Evolutionary conservation across 305 asterid genomes (phyloP).

Genomic region (Coffea humblotiana): DNA sequence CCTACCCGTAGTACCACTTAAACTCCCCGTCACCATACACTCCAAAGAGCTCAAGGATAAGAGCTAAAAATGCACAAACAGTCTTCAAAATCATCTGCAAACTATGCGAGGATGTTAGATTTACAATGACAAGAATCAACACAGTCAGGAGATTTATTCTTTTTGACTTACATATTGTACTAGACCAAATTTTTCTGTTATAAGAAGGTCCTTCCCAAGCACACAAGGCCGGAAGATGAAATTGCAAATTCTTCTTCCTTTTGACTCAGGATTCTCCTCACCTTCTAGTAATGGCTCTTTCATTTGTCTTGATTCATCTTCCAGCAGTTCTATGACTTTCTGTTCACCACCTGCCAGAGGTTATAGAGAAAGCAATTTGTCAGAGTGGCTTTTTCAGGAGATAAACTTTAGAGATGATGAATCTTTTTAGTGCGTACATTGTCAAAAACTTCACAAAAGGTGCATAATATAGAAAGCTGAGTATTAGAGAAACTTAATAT

Average conservation of each 20-base stretch:
- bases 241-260: constrained; percentile 41
- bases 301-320: constrained; percentile 60
- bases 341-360: constrained; percentile 67
- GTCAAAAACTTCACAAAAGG: neutral
- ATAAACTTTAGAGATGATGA: neutral
- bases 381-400: neutral
- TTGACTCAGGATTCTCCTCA: constrained; percentile 26
- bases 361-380: neutral
- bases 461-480: neutral
- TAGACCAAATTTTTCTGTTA: constrained; percentile 77
- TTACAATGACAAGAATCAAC: neutral
- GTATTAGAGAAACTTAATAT: no score
- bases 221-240: constrained; percentile 57
- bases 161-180: constrained; percentile 75
- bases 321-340: constrained; percentile 59
- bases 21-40: constrained; percentile 92
- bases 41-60: constrained; percentile 71
- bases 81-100: constrained; percentile 93
- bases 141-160: neutral
- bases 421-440: neutral
- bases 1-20: constrained; percentile 89
- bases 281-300: constrained; percentile 66
- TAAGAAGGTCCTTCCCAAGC: constrained; percentile 65
- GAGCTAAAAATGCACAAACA: constrained; percentile 69
- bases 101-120: constrained; percentile 16